Evolutionary conservation across 257 asterid genomes (phyloP), one percentile per base, ranked within the genome.

Genomic region (Plantago ovata): DNA sequence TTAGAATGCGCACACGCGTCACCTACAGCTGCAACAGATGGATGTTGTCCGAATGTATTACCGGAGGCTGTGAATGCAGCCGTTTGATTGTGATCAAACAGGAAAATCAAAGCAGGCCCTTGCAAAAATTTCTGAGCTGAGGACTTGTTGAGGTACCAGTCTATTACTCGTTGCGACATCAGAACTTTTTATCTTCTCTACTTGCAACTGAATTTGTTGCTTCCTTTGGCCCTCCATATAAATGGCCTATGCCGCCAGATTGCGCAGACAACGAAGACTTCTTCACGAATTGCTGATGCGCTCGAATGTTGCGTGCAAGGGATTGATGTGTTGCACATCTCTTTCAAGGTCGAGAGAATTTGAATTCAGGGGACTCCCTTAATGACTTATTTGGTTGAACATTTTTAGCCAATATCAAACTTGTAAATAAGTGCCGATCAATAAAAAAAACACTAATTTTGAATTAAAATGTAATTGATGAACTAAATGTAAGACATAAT

Each of bases 311-410:
- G 33, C 56, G 58, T 42, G 94, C 84, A 38, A 84, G 68, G 45
- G 52, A 67, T 24, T 71, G 81, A 70, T 84, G 94, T 13, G 78
- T 77, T 23, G 70, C 44, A 60, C 89, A 74, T 79, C 76, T 84
- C 79, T 59, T 81, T 38, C 67, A 77, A 60, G 81, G 76, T 57
- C 53, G 58, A 14, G 79, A 72, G 59, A 66, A 61, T 61, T 66
- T 61, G 62, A 77, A 84, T 42, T 56, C 66, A 54, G 81, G 80
- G 49, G 58, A 61, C 89, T 84, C n/a, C n/a, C n/a, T n/a, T n/a
- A n/a, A n/a, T n/a, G n/a, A n/a, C n/a, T n/a, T n/a, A n/a, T n/a
- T n/a, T n/a, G n/a, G n/a, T n/a, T n/a, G n/a, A n/a, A n/a, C n/a
- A n/a, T n/a, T n/a, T n/a, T n/a, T n/a, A n/a, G n/a, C n/a, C n/a